A percentile compares a stretch with the other conserved stretches of the same genome.
phyloP scores from a whole-genome alignment of 2,329 filamentous ascomycete genomes.

The Verticillium zaregamsianum region DNA sequence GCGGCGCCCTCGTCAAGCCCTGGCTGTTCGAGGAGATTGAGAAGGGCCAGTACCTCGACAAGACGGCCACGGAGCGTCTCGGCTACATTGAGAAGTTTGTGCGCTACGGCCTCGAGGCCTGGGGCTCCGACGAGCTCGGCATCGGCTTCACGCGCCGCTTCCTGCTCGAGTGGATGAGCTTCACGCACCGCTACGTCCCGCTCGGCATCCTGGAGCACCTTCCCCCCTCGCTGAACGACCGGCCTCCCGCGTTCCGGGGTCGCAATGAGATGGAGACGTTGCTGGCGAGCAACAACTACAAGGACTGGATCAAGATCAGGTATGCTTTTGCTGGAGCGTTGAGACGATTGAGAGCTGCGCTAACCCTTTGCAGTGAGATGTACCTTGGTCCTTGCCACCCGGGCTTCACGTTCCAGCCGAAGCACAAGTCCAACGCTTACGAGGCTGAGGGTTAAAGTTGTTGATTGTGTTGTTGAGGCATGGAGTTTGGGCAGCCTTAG shows the following conservation, averaged over 20 bases:
- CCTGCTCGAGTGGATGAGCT: constrained; percentile 93
- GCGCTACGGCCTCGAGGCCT: constrained; percentile 85
- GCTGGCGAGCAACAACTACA: constrained; percentile 84
- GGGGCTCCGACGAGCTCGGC: constrained; percentile 93
- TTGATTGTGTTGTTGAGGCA: not conserved
- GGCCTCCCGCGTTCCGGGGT: constrained; percentile 78
- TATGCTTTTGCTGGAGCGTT: constrained; percentile 39
- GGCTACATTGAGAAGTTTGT: constrained; percentile 84
- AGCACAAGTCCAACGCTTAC: constrained; percentile 94
- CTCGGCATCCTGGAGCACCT: constrained; percentile 83
- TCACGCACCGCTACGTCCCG: constrained; percentile 87
- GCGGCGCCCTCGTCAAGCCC: constrained; percentile 92
- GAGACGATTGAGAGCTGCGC: constrained; percentile 1
- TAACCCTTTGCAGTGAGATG: constrained; percentile 69
- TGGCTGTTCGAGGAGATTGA: constrained; percentile 98
- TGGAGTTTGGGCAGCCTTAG: not conserved
- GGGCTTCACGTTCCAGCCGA: constrained; percentile 91
- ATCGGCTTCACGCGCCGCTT: constrained; percentile 88
- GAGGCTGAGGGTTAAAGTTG: constrained; percentile 62
- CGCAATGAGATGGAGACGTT: constrained; percentile 92
- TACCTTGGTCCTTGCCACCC: constrained; percentile 88
- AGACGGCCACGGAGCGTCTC: constrained; percentile 83
- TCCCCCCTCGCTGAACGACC: constrained; percentile 83
- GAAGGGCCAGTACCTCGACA: constrained; percentile 89
- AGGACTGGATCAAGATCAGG: constrained; percentile 99